These are phyloP conservation scores for Citrus maxima DNA, from an alignment of 345 rosid genomes.

Conservation along the genomic window DNA sequence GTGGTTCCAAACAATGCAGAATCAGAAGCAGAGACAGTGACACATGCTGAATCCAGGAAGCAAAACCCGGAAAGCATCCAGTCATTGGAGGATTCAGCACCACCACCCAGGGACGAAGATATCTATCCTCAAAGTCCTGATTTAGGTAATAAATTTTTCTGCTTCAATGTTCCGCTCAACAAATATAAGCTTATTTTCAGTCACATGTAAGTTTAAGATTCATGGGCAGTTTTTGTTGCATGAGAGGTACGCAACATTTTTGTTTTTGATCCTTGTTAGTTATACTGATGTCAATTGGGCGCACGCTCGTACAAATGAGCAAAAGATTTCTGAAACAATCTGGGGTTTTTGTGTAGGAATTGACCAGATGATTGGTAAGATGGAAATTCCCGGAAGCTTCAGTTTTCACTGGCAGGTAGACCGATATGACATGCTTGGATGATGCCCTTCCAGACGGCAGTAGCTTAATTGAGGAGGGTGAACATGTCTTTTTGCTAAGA, in stretches of 20 bases:
- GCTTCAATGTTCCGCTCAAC: not conserved
- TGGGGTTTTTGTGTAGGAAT: slow-evolving; percentile 33
- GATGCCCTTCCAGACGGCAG: slow-evolving; percentile 1
- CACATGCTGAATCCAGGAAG: slow-evolving; percentile 28
- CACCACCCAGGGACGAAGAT: slow-evolving; percentile 1
- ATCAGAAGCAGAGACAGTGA: slow-evolving; percentile 18
- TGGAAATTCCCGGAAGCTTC: slow-evolving; percentile 22
- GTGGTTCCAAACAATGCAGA: slow-evolving; percentile 12
- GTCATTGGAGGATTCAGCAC: not conserved
- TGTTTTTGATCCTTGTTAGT: not conserved
- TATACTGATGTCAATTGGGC: not conserved
- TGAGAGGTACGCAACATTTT: not conserved
- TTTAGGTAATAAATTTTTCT: slow-evolving; percentile 23
- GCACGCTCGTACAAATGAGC: not conserved
- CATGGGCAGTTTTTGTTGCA: not conserved
- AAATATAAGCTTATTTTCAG: not conserved
- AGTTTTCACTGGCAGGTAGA: slow-evolving; percentile 24
- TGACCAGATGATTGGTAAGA: slow-evolving; percentile 44
- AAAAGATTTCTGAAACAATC: not conserved
- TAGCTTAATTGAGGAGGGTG: not conserved
- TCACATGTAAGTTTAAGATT: not conserved
- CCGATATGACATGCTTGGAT: slow-evolving; percentile 19
- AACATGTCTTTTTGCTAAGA: not conserved
- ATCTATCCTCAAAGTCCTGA: slow-evolving; percentile 35
- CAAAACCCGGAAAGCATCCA: slow-evolving; percentile 29